Conservation (phyloP, 1,284 basidiomycete species). For the Malassezia cuniculi region DNA sequence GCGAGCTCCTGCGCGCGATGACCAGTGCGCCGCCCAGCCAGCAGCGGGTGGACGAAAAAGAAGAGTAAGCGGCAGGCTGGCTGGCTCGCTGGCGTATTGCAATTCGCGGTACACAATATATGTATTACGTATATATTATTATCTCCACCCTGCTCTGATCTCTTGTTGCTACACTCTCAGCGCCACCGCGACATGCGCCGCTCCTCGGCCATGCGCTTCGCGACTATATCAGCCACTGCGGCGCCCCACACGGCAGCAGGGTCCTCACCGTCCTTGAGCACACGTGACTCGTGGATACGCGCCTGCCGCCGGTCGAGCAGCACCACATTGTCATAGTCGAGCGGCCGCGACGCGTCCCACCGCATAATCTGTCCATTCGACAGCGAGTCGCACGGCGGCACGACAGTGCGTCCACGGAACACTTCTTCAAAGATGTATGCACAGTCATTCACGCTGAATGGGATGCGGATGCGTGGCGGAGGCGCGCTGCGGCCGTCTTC, state of each 20-base stretch:
- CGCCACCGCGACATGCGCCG: slow-evolving; percentile 16
- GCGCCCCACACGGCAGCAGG: slow-evolving; percentile 39
- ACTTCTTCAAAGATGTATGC: slow-evolving; percentile 39
- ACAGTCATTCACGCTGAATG: slow-evolving; percentile 37
- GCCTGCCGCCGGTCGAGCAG: slow-evolving; percentile 31
- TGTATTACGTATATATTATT: no score
- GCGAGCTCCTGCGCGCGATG: neutral
- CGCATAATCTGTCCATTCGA: slow-evolving; percentile 22
- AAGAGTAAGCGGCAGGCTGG: no score
- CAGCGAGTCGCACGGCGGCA: slow-evolving; percentile 32
- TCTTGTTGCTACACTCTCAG: no score
- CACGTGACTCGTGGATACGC: slow-evolving; percentile 29
- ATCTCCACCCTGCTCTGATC: no score
- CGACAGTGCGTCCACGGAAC: slow-evolving; percentile 31
- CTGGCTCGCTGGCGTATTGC: no score
- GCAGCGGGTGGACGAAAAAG: no score
- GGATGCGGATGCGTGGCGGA: slow-evolving; percentile 19
- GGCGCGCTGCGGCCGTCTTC: neutral
- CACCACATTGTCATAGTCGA: slow-evolving; percentile 37
- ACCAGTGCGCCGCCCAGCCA: slow-evolving; percentile 1
- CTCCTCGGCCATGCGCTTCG: slow-evolving; percentile 31
- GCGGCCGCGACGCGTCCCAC: slow-evolving; percentile 37
- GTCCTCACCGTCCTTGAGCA: slow-evolving; percentile 23
- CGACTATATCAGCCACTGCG: slow-evolving; percentile 23
- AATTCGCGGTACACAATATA: no score